Base-by-base conservation (phyloP, 306 rosid species). In the Prinsepia uniflora region DNA sequence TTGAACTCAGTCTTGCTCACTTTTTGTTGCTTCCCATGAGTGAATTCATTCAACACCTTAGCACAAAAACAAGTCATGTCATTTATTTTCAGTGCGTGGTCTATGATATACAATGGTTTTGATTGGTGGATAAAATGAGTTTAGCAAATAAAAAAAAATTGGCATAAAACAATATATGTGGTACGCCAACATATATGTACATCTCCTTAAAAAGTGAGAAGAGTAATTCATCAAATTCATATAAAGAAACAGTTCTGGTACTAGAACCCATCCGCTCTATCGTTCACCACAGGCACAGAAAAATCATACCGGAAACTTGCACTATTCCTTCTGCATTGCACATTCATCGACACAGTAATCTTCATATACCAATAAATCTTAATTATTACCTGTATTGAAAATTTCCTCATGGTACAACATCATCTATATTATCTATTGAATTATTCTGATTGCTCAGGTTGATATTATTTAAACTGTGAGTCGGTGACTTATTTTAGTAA, bases 1-100 rank as follows among this genome's bases (percentile, higher is more conserved):
- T 87, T 87, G 88, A 95, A 95, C 83, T 95, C 97, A n/a, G 75
- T 82, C 81, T 91, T 89, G 90, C 76, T 95, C 75, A 95, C 96
- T 72, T 78, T 91, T 61, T 91, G 87, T 81, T 84, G 89, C 67
- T 90, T 86, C 6, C 99, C 97, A 85, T 91, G 97, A 19, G 97
- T 89, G 84, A 91, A 95, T 59, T 89, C 99, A 81, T 78, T 86
- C 88, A 95, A 81, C 13, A 87, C 96, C 97, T 95, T 39, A 36
- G 71, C 19, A 74, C 20, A 72, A 55, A 62, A 57, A 45, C 65
- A 52, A 58, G 43, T 52, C 54, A 63, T 22, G 13, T 17, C 17
- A 3, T 61, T 10, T 10, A 36, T 52, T 18, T 44, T 40, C 40
- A 36, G 30, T 15, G 55, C 7, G 14, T 11, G 10, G 10, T 61